Conservation (phyloP, 177 flowering plant species). For the Telopea speciosissima region DNA sequence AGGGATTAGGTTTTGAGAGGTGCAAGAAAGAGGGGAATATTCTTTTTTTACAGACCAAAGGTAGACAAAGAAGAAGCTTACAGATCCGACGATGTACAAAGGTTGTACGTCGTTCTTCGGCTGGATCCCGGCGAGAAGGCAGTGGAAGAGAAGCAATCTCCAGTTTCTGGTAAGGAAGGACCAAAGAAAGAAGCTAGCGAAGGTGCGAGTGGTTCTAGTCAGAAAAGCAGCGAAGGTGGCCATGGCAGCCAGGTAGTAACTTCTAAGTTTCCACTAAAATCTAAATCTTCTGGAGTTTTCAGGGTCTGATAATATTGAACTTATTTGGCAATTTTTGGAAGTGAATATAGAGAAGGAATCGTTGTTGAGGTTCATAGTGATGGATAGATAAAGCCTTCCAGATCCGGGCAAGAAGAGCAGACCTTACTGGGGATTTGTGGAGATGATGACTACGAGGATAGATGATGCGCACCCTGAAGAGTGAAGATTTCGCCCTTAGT, state of each 20-base stretch:
- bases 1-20: no score
- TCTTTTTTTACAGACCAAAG: conserved; percentile 82
- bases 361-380: conserved; percentile 48
- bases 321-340: no score
- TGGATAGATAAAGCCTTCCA: conserved; percentile 69
- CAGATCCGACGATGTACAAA: no score
- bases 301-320: no score
- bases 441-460: conserved; percentile 56
- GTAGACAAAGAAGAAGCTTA: no score
- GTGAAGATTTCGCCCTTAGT: neutral
- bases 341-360: conserved; percentile 57
- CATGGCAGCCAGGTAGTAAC: conserved; percentile 34
- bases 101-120: no score
- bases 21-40: conserved; percentile 68
- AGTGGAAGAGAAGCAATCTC: conserved; percentile 46
- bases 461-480: conserved; percentile 26
- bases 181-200: conserved; percentile 11
- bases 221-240: conserved; percentile 34
- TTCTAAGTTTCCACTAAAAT: no score
- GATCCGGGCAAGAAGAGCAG: conserved; percentile 38
- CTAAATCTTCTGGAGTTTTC: no score
- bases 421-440: conserved; percentile 79
- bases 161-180: conserved; percentile 54
- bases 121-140: no score
- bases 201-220: neutral